phyloP scores from a whole-genome alignment of 78 protist species.

The Protostelium mycophagum region DNA sequence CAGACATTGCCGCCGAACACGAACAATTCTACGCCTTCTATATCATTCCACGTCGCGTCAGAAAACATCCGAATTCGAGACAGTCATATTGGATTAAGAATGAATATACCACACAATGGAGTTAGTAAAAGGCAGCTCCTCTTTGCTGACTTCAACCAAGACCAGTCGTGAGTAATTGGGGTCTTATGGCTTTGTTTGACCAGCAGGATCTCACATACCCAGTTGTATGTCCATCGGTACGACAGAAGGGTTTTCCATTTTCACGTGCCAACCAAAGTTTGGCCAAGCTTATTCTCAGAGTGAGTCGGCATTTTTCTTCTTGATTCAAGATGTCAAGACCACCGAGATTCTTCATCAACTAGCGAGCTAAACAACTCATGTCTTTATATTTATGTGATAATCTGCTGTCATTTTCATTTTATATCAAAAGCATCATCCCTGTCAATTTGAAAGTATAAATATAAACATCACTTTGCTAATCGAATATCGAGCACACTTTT shows the following conservation, averaged over 20 bases:
- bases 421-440: no score
- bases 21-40: no score
- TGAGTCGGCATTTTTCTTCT: background rate
- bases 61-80: no score
- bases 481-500: background rate
- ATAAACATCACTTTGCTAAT: no score
- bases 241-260: slow-evolving; percentile 82
- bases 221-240: slow-evolving; percentile 91
- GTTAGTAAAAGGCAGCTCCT: slow-evolving; percentile 5
- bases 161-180: slow-evolving; percentile 15
- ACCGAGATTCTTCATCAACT: background rate
- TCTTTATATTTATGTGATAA: no score
- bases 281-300: slow-evolving; percentile 54
- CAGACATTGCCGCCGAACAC: background rate
- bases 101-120: background rate
- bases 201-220: background rate
- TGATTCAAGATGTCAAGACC: background rate
- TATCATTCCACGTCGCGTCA: no score
- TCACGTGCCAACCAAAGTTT: slow-evolving; percentile 88
- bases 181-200: background rate
- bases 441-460: no score
- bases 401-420: no score
- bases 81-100: no score
- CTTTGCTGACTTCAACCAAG: slow-evolving; percentile 75
- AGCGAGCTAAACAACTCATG: no score